A percentile compares a stretch with the other conserved stretches of the same genome.
Evolutionary conservation across 257 asterid species (phyloP).

Genomic region (Solanum raphanifolium): DNA sequence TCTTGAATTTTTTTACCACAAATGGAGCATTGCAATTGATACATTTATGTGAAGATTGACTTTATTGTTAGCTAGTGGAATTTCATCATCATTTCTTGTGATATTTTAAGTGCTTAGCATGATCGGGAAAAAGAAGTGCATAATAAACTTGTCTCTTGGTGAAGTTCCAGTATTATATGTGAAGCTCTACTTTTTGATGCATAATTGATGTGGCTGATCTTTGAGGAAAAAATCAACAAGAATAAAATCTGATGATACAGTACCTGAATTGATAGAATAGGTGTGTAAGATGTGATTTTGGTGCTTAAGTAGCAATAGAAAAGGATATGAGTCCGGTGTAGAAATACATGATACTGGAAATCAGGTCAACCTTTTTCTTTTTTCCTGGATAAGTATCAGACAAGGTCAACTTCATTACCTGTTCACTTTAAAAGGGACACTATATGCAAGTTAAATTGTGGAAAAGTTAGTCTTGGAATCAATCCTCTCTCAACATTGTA

Average conservation of each 20-base stretch:
- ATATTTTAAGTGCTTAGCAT: background rate
- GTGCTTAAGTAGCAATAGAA: background rate
- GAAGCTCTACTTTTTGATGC: background rate
- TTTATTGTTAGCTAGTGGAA: background rate
- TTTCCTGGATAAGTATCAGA: background rate
- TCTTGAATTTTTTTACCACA: background rate
- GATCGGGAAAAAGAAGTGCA: background rate
- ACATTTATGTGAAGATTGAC: background rate
- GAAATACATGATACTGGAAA: background rate
- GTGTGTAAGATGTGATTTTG: background rate
- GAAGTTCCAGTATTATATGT: background rate
- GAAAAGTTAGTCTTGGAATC: background rate
- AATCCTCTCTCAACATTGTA: background rate
- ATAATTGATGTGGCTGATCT: background rate
- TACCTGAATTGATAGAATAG: background rate
- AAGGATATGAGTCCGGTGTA: background rate
- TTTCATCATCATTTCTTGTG: background rate
- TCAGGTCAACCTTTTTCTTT: background rate
- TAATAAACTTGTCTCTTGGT: background rate
- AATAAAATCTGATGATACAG: background rate
- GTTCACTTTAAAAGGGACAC: background rate
- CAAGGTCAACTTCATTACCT: background rate
- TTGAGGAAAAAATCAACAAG: background rate
- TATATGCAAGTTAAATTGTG: background rate
- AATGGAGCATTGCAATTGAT: background rate